A percentile compares a stretch with the other conserved stretches of the same genome.
Evolutionary conservation across 495 filamentous ascomycete genomes (phyloP).

Genomic region (Tuber microsphaerosporum): DNA sequence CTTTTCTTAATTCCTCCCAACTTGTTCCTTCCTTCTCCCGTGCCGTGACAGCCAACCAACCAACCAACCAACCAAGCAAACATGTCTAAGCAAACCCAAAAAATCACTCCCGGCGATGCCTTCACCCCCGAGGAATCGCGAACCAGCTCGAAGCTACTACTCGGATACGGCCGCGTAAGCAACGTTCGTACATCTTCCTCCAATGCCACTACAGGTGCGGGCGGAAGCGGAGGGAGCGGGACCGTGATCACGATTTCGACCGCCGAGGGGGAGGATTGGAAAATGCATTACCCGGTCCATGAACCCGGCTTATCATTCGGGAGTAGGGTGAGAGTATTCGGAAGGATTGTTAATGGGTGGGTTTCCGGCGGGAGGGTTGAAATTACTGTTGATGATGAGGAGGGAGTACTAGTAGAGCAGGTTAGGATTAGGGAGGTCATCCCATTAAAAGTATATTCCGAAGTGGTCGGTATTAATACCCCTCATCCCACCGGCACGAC

Average conservation of each 20-base stretch:
- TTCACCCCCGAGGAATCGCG: neutral
- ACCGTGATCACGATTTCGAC: conserved; percentile 1
- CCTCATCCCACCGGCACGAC: neutral
- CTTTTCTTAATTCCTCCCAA: neutral
- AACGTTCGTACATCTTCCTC: neutral
- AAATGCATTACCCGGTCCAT: neutral
- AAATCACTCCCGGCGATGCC: neutral
- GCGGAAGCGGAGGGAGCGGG: neutral
- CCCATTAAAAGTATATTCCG: neutral
- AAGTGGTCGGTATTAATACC: neutral
- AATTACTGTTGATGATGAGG: neutral
- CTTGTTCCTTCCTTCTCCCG: neutral
- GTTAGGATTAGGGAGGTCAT: neutral
- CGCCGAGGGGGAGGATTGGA: neutral
- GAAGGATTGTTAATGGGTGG: neutral
- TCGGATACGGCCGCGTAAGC: neutral
- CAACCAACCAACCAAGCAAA: neutral
- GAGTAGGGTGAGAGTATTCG: neutral
- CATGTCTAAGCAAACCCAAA: neutral
- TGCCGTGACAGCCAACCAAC: neutral
- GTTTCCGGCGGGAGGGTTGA: neutral
- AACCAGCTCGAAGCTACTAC: neutral
- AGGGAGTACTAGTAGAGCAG: too few species aligned
- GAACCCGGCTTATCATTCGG: neutral
- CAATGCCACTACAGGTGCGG: neutral